Conservation (phyloP, 2,329 filamentous ascomycete genomes). For the Pseudocercospora cruenta region DNA sequence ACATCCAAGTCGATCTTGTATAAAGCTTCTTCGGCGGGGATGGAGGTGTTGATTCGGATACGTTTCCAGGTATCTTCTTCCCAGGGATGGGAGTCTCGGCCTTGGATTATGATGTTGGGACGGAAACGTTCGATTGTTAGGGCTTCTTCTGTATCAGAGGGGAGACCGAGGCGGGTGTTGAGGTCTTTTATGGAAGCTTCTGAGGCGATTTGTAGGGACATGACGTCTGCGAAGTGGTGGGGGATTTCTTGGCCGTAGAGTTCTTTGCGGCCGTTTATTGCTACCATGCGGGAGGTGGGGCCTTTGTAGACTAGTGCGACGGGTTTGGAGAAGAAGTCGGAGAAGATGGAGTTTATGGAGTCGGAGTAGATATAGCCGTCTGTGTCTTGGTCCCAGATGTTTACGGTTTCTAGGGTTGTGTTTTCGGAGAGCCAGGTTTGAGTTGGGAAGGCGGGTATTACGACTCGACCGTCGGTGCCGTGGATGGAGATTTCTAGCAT, state of each 20-base stretch:
- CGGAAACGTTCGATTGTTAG: constrained; percentile 65
- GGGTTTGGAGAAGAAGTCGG: constrained; percentile 58
- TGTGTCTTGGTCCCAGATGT: constrained; percentile 63
- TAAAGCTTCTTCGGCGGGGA: constrained; percentile 38
- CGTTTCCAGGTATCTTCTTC: constrained; percentile 67
- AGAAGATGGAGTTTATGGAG: constrained; percentile 57
- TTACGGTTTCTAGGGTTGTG: constrained; percentile 54
- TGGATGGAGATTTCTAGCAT: constrained; percentile 56
- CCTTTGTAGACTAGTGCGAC: constrained; percentile 65
- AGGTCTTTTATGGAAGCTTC: constrained; percentile 62
- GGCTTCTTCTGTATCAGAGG: constrained; percentile 45
- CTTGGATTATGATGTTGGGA: constrained; percentile 65
- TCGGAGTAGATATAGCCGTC: constrained; percentile 60
- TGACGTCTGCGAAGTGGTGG: constrained; percentile 63
- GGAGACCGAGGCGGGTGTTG: constrained; percentile 54
- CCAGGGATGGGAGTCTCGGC: constrained; percentile 56
- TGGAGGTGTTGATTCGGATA: constrained; percentile 50
- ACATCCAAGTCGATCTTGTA: constrained; percentile 58
- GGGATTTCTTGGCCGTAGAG: constrained; percentile 52
- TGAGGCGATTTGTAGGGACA: constrained; percentile 60
- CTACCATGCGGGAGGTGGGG: constrained; percentile 58
- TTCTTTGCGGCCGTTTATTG: constrained; percentile 59
- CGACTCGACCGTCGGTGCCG: constrained; percentile 47
- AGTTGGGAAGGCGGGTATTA: constrained; percentile 60
- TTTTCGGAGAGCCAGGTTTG: constrained; percentile 58